Base-by-base conservation (phyloP, 2,329 filamentous ascomycete genomes). In the Ophiostoma sp. region DNA sequence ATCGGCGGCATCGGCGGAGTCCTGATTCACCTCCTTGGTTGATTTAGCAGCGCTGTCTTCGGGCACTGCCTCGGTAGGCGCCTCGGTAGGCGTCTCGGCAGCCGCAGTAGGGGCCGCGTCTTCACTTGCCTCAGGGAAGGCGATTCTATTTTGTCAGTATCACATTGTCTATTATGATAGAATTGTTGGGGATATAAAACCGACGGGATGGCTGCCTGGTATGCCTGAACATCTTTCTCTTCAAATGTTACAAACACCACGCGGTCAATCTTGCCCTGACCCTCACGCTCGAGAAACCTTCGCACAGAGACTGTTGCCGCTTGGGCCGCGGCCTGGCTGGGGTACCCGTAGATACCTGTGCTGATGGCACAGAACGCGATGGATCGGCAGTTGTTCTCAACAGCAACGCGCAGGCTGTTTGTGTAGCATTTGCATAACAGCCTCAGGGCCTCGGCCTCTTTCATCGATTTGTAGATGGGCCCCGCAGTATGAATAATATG, bases 401-500 rank as follows among this genome's bases (percentile, higher is more conserved):
- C 88, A 0, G 93, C 93, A n/a, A 96, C 77, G 75, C 90, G 81
- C 71, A 98, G 79, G 74, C 89, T 90, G 60, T 81, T 86, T 8
- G 81, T 82, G 78, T 99, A 99, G 80, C 93, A 89, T 67, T 80
- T 79, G 20, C 78, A 77, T 33, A 90, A 80, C 62, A 90, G 74
- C 77, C 79, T 71, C 80, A 84, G 77, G 69, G 82, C 82, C 13
- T 76, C 78, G 35, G 17, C 35, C 33, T 39, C 17, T 17, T 23
- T 35, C 8, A 67, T 35, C 13, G 33, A 13, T 23, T 81, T 74
- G 79, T 94, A 97, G 39, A 96, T 80, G 0, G 95, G 95, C 0
- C 95, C 95, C 3, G 97, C 94, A 23, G 95, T 88, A 79, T 98
- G 95, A 70, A 98, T 96, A 74, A 98, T 86, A 73, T 91, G 89